These are phyloP conservation scores for Mrakia frigida DNA, from an alignment of 768 basidiomycete genomes.

Conservation along the genomic window DNA sequence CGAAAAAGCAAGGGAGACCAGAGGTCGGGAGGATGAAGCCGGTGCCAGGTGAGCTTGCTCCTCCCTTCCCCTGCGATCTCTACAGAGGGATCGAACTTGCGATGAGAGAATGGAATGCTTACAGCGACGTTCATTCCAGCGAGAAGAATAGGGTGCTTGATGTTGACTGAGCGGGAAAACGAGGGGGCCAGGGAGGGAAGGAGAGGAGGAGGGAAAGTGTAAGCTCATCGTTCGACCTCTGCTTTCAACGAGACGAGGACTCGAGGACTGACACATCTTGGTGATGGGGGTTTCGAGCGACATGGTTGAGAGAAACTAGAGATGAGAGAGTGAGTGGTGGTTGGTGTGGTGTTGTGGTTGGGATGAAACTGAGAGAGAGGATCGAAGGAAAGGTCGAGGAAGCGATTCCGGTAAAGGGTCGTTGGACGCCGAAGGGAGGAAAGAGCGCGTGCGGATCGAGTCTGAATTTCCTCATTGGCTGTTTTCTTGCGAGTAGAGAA, in stretches of 20 bases:
- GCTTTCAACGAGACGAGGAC: not conserved
- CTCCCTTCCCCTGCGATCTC: not conserved
- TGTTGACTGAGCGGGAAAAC: slow-evolving; percentile 18
- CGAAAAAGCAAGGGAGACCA: not conserved
- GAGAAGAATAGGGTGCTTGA: slow-evolving; percentile 28
- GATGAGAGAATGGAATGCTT: not conserved
- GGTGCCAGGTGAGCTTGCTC: not conserved
- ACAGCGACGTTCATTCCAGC: slow-evolving; percentile 31
- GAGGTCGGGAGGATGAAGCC: too few relatives aligned
- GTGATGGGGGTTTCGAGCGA: slow-evolving; percentile 25
- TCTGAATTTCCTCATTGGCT: too few relatives aligned
- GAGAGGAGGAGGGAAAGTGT: not conserved
- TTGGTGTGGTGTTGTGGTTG: not conserved
- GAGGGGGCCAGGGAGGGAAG: not conserved
- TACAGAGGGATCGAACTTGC: not conserved
- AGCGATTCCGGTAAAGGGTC: too few relatives aligned
- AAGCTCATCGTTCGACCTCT: not conserved
- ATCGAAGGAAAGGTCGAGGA: too few relatives aligned
- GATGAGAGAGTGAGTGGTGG: not conserved
- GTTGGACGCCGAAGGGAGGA: too few relatives aligned
- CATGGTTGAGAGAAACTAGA: not conserved
- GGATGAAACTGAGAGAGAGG: not conserved
- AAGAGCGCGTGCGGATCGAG: too few relatives aligned
- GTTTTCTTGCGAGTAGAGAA: not conserved
- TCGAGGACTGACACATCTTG: slow-evolving; percentile 20